Conservation (phyloP, 441 rosid species). For the Arabidopsis hybrid region DNA sequence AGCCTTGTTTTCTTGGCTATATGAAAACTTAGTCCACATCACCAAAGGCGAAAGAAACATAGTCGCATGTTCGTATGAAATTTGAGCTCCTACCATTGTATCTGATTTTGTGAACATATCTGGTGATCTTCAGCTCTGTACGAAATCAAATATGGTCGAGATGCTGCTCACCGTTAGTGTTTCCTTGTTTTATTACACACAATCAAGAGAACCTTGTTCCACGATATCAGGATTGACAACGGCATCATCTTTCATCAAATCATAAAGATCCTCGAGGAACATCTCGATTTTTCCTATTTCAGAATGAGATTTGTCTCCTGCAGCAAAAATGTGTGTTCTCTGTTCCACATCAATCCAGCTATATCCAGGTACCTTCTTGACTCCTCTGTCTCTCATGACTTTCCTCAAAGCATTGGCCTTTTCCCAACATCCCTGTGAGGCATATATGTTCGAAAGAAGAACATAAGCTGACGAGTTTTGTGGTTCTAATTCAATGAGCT, state of each 20-base stretch:
- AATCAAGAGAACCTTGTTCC: slow-evolving; percentile 30
- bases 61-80: no score
- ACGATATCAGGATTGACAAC: slow-evolving; percentile 25
- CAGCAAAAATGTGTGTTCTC: slow-evolving; percentile 62
- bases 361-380: slow-evolving; percentile 79
- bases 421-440: slow-evolving; percentile 85
- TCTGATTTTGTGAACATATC: neutral
- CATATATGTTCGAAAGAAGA: slow-evolving; percentile 84
- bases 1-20: slow-evolving; percentile 56
- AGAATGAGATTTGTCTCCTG: slow-evolving; percentile 79
- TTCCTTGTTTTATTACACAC: slow-evolving; percentile 26
- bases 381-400: slow-evolving; percentile 81
- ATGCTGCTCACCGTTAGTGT: slow-evolving; percentile 19
- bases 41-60: slow-evolving; percentile 77
- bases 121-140: slow-evolving; percentile 16
- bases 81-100: no score
- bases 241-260: slow-evolving; percentile 41
- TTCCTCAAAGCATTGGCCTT: slow-evolving; percentile 73
- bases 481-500: slow-evolving; percentile 80
- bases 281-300: slow-evolving; percentile 55
- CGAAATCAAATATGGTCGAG: neutral
- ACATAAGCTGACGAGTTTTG: slow-evolving; percentile 78
- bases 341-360: slow-evolving; percentile 85
- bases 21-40: slow-evolving; percentile 79
- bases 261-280: slow-evolving; percentile 54